Conservation (phyloP, 2,329 filamentous ascomycete species). For the Neonectria sp. region DNA sequence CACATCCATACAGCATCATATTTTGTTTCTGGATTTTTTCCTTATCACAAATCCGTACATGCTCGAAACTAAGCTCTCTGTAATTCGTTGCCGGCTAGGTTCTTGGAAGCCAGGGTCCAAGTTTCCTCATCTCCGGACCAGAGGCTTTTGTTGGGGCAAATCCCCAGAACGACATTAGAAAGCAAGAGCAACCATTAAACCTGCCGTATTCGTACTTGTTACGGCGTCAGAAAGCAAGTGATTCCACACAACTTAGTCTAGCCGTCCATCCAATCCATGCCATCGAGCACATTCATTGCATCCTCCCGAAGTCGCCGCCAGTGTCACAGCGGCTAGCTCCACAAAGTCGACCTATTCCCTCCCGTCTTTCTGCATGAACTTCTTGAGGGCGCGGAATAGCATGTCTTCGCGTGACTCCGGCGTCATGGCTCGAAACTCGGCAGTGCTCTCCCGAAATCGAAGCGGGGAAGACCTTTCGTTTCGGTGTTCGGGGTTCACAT, state of each 20-base stretch:
- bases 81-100: not conserved
- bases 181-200: not conserved
- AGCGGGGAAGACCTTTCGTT: not conserved
- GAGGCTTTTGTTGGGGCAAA: slow-evolving; percentile 24
- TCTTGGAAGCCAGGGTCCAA: not conserved
- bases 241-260: not conserved
- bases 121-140: slow-evolving; percentile 10
- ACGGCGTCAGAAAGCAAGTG: not conserved
- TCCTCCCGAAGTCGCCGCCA: not conserved
- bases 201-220: not conserved
- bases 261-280: not conserved
- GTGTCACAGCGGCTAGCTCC: not conserved
- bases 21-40: not conserved
- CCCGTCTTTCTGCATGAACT: not conserved
- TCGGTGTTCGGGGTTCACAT: not conserved
- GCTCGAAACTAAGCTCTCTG: not conserved
- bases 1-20: not conserved
- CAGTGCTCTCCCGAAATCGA: slow-evolving; percentile 25
- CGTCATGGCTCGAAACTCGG: slow-evolving; percentile 25
- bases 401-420: not conserved
- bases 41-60: not conserved
- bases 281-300: not conserved
- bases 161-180: slow-evolving; percentile 7
- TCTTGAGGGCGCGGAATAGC: slow-evolving; percentile 22
- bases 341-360: not conserved